phyloP scores from a whole-genome alignment of 768 basidiomycete genomes.

The Xerocomellus chrysenteron region DNA sequence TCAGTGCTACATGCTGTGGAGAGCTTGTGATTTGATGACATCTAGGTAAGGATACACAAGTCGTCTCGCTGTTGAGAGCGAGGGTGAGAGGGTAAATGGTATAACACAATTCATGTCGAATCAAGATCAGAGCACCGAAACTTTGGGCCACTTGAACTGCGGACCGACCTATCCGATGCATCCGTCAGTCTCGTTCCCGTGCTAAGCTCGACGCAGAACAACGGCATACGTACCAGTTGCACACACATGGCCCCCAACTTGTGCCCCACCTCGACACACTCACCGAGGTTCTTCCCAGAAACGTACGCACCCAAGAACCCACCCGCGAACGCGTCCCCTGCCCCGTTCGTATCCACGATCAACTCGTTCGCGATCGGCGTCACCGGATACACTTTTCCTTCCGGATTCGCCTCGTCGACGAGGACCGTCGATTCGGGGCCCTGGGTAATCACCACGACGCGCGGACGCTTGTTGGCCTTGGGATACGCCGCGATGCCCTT shows the following conservation, averaged over 20 bases:
- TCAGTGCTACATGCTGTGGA: constrained; percentile 38
- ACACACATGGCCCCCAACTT: constrained; percentile 84
- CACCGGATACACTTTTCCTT: constrained; percentile 56
- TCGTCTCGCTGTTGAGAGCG: constrained; percentile 41
- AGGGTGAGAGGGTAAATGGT: constrained; percentile 12
- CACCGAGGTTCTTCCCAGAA: constrained; percentile 72
- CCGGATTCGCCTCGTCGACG: constrained; percentile 57
- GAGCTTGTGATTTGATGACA: constrained; percentile 26
- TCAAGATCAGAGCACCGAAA: constrained; percentile 37
- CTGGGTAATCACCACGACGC: constrained; percentile 89
- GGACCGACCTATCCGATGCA: constrained; percentile 47
- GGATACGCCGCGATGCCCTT: constrained; percentile 67
- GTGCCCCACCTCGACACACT: constrained; percentile 84
- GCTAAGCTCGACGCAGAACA: not conserved
- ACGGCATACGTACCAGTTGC: constrained; percentile 54
- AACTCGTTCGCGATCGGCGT: constrained; percentile 51
- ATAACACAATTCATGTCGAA: not conserved
- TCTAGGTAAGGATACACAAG: constrained; percentile 26
- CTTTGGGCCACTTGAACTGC: constrained; percentile 58
- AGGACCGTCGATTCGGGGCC: constrained; percentile 79
- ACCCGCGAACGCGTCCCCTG: constrained; percentile 96
- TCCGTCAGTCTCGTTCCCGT: not conserved
- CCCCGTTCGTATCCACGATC: constrained; percentile 97
- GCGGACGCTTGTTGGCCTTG: constrained; percentile 78
- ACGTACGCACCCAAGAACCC: constrained; percentile 89